Evolutionary conservation across 2,329 filamentous ascomycete species (phyloP), one percentile per base, ranked within the genome.

Genomic region (Raffaelea albimanens): DNA sequence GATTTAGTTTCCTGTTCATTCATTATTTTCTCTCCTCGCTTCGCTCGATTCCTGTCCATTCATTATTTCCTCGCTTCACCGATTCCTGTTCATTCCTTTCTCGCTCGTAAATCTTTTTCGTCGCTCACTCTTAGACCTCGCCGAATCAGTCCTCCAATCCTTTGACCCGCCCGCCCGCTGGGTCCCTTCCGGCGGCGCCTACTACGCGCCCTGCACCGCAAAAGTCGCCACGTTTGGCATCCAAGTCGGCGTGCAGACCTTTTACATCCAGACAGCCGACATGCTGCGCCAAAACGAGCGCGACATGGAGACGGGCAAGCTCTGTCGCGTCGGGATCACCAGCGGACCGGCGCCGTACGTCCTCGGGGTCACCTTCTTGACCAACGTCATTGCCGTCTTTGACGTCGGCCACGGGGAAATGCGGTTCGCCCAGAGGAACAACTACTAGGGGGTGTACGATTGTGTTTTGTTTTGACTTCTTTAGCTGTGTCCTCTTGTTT

Each of bases 341-440:
- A 57, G 59, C 45, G 47, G 46, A 19, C 51, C 55, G 14, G 44
- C 40, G 2, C 58, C 58, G 1, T 55, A 57, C 22, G 47, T 59
- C 2, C 50, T 63, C 22, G 61, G 60, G 0, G 56, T 59, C 4
- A 55, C 57, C 1, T 61, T 60, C 25, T 40, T 63, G 46, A 55
- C 56, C 8, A 59, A 57, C 36, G 53, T 63, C 0, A 55, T 62
- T 9, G 58, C 60, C 5, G 61, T 63, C 1, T 62, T 63, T 36
- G 61, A 62, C 33, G 53, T 62, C 0, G 59, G 56, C 1, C 51
- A 55, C 3, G 51, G 48, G 0, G 58, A 61, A 52, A 62, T 63
- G 57, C 49, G 60, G 22, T 63, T 63, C 46, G 59, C 59, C 3
- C 36, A 29, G 25, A 29, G 25, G 25, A 7, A 29, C 25, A 29